These are phyloP conservation scores for Amphirosellinia nigrospora DNA, from an alignment of 495 filamentous ascomycete species.

Conservation along the genomic window DNA sequence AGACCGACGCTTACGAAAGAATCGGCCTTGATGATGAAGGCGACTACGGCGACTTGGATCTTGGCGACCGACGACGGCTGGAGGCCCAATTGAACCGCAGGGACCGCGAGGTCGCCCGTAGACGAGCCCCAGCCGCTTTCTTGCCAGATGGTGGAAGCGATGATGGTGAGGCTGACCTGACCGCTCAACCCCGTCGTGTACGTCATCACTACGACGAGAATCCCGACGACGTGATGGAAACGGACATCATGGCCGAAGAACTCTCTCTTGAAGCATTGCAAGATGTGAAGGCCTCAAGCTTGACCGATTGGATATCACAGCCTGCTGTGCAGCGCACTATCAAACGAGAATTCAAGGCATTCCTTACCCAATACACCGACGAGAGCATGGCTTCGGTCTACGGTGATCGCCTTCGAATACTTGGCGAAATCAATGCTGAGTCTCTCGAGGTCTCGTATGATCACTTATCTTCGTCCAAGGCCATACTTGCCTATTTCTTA, in stretches of 20 bases:
- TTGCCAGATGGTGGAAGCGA: conserved; percentile 83
- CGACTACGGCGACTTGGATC: conserved; percentile 71
- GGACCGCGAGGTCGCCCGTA: conserved; percentile 78
- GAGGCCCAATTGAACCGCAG: conserved; percentile 83
- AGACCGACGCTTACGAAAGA: conserved; percentile 52
- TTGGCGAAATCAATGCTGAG: conserved; percentile 96
- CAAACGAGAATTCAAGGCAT: conserved; percentile 94
- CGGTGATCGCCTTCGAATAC: conserved; percentile 86
- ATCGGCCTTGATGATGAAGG: conserved; percentile 57
- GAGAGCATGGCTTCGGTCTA: conserved; percentile 91
- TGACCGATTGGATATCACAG: conserved; percentile 93
- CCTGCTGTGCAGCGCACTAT: conserved; percentile 92
- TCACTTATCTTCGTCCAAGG: conserved; percentile 85
- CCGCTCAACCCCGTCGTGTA: conserved; percentile 77
- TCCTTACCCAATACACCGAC: conserved; percentile 95
- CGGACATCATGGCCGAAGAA: conserved; percentile 92
- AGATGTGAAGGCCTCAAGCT: conserved; percentile 90
- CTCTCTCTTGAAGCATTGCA: conserved; percentile 88
- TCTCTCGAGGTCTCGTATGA: conserved; percentile 95
- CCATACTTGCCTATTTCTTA: conserved; percentile 96
- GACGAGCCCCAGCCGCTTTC: conserved; percentile 82
- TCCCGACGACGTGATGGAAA: conserved; percentile 86
- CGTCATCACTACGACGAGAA: conserved; percentile 93
- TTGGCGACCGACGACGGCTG: conserved; percentile 85
- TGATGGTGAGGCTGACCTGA: conserved; percentile 80